These are phyloP conservation scores for Phascolomyces articulosus DNA, from an alignment of 371 early-diverging fungal species.

Conservation along the genomic window DNA sequence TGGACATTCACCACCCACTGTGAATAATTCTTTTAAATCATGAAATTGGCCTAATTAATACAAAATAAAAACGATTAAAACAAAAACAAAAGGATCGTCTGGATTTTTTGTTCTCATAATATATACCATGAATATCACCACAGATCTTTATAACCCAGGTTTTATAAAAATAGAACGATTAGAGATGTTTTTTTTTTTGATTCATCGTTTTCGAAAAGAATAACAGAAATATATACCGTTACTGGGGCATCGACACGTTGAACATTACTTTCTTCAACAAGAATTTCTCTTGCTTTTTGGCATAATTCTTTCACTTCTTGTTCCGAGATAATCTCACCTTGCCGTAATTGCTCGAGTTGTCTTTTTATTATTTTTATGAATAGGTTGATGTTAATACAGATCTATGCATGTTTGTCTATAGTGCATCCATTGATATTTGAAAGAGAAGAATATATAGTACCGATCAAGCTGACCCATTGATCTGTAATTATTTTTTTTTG, in stretches of 20 bases:
- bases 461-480: slow-evolving; percentile 4
- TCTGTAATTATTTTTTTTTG: neutral
- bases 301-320: slow-evolving; percentile 93
- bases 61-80: neutral
- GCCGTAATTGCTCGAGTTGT: slow-evolving; percentile 85
- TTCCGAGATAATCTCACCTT: slow-evolving; percentile 93
- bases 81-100: neutral
- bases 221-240: slow-evolving; percentile 63
- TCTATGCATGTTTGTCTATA: too few relatives aligned
- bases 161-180: too few relatives aligned
- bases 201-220: neutral
- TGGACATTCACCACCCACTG: slow-evolving; percentile 96
- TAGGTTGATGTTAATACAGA: neutral
- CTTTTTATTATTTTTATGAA: slow-evolving; percentile 36
- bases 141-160: slow-evolving; percentile 73
- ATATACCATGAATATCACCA: slow-evolving; percentile 94
- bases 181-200: neutral
- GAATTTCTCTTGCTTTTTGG: slow-evolving; percentile 91
- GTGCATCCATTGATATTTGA: neutral
- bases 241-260: slow-evolving; percentile 97
- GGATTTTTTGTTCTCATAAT: neutral
- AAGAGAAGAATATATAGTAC: neutral
- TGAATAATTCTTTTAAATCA: slow-evolving; percentile 95
- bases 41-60: slow-evolving; percentile 83
- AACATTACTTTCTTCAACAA: slow-evolving; percentile 96